phyloP scores from a whole-genome alignment of 129 eudicot species.

The Erigeron canadensis region DNA sequence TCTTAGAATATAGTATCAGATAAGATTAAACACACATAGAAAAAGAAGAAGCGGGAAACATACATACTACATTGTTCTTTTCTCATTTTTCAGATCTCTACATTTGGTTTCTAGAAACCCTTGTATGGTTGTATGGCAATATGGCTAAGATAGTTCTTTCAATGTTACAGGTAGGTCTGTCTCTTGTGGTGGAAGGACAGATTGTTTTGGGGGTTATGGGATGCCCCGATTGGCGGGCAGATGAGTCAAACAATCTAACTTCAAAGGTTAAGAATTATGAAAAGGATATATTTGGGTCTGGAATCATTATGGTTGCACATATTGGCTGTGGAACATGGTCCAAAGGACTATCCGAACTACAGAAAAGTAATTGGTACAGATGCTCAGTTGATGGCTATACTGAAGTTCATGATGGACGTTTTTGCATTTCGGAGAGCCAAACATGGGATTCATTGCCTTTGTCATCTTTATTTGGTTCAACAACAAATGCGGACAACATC shows the following conservation, averaged over 20 bases:
- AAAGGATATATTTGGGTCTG: constrained; percentile 33
- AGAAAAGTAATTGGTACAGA: constrained; percentile 48
- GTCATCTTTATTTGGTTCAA: constrained; percentile 52
- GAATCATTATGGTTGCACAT: constrained; percentile 81
- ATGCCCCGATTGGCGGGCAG: constrained; percentile 88
- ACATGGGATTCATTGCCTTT: constrained; percentile 88
- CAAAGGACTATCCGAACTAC: constrained; percentile 36
- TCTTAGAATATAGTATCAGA: background rate
- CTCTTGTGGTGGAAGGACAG: constrained; percentile 93
- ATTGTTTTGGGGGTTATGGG: constrained; percentile 96
- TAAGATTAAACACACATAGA: too few species aligned
- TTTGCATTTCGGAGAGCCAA: constrained; percentile 86
- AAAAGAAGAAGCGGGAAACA: too few species aligned
- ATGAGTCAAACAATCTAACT: constrained; percentile 22
- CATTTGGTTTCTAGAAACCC: background rate
- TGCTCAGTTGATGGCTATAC: constrained; percentile 60
- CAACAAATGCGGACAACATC: constrained; percentile 39
- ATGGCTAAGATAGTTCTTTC: background rate
- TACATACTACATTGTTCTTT: background rate
- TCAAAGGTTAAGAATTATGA: constrained; percentile 26
- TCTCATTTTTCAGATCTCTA: background rate
- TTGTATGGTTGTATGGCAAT: background rate
- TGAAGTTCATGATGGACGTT: constrained; percentile 58
- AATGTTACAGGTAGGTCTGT: constrained; percentile 79
- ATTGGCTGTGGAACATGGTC: constrained; percentile 96